Evolutionary conservation across 2,329 filamentous ascomycete species (phyloP), one percentile per base, ranked within the genome.

Genomic region (Botryotinia convoluta): DNA sequence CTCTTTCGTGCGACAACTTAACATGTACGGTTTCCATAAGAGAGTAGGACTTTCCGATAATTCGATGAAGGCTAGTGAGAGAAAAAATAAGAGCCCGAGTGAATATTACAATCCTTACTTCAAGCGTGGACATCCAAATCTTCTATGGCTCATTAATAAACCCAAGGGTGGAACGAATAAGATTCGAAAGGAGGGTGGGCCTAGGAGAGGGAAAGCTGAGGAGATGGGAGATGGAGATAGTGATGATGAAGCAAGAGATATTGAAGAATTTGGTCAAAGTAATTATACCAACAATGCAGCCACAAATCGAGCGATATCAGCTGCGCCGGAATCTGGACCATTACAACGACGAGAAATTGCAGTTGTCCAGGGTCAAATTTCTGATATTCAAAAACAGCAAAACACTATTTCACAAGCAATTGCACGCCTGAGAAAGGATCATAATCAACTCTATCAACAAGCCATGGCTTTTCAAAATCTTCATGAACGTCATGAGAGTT

Each of bases 71-170:
- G 95, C 97, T 9, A 98, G 95, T 81, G 96, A 98, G 84, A 91
- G 95, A 75, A 97, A 98, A 82, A 95, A 95, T 81, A 99, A 99
- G 84, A 97, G 94, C 74, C 96, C 96, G 0, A 98, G 95, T 87
- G 96, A 98, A 86, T 99, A 99, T 82, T 95, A 93, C 78, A 98
- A 99, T 82, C 94, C 94, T 16, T 99, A 95, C 84, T 99, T 99
- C 84, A 93, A 94, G 78, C 92, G 94, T 63, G 95, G 95, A 7
- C 92, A 97, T 77, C 95, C 95, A 6, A 97, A 98, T 81, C 85
- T 99, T 65, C 85, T 98, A 7, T 98, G 95, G 95, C 86, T 98
- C 73, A 98, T 98, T 76, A 95, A 97, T 81, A 98, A 98, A 81
- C 95, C 95, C 0, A 97, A 95, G 82, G 93, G 91, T 75, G 89